Evolutionary conservation across 2,329 filamentous ascomycete species (phyloP).

Genomic region (Eutypella sp.): DNA sequence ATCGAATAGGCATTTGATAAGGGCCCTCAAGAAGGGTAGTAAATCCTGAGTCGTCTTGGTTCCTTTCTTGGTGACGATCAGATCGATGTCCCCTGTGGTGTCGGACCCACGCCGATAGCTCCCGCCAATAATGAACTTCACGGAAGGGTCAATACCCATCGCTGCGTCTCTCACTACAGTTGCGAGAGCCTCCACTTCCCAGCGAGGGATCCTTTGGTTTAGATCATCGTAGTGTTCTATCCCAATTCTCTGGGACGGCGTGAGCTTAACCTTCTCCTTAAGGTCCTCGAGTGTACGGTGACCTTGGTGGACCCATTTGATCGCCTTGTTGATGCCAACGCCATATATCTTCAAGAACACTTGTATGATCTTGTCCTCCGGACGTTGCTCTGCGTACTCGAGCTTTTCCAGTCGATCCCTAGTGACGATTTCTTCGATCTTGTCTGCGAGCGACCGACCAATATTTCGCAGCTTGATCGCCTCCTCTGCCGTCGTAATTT

Average conservation of each 20-base stretch:
- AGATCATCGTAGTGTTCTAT: constrained; percentile 79
- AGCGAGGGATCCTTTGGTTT: constrained; percentile 68
- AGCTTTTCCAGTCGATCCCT: constrained; percentile 69
- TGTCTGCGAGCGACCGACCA: constrained; percentile 67
- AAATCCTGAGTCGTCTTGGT: constrained; percentile 53
- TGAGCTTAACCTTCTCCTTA: constrained; percentile 54
- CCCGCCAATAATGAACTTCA: constrained; percentile 72
- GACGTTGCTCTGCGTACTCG: constrained; percentile 64
- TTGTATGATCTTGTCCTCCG: constrained; percentile 59
- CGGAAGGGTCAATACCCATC: constrained; percentile 51
- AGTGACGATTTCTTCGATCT: constrained; percentile 83
- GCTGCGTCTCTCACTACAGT: constrained; percentile 57
- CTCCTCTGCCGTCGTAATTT: constrained; percentile 64
- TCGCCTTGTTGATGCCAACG: constrained; percentile 65
- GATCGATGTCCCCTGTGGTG: constrained; percentile 76
- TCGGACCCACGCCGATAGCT: constrained; percentile 78
- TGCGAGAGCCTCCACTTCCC: constrained; percentile 68
- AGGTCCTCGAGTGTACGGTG: constrained; percentile 72
- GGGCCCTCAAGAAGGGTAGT: constrained; percentile 52
- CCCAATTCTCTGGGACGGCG: constrained; percentile 66
- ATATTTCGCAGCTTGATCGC: constrained; percentile 65
- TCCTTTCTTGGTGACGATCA: constrained; percentile 69
- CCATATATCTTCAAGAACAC: constrained; percentile 76
- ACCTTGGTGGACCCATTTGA: constrained; percentile 72
- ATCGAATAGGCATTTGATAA: constrained; percentile 58